These are phyloP conservation scores for Leishmania gerbilli DNA, from an alignment of 208 protist genomes.

Conservation along the genomic window DNA sequence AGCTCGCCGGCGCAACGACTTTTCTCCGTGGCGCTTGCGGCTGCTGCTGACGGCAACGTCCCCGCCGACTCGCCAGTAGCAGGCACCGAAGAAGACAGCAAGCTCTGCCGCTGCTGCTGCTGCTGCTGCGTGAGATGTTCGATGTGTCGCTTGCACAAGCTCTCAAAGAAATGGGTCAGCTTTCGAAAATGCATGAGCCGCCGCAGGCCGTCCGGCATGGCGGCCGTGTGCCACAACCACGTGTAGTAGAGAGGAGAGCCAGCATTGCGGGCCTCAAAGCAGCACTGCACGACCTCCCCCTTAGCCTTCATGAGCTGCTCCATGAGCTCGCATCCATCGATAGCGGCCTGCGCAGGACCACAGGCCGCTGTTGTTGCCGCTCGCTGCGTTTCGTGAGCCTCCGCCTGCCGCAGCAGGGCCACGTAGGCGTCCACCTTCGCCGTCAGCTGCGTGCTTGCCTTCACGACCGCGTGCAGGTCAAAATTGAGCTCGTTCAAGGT, in stretches of 20 bases:
- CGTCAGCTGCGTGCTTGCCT: constrained; percentile 27
- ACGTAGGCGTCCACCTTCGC: constrained; percentile 35
- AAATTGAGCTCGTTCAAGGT: constrained; percentile 63
- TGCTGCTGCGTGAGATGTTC: not conserved
- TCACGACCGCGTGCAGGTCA: constrained; percentile 44
- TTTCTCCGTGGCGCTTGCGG: not conserved
- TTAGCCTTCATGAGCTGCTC: constrained; percentile 40
- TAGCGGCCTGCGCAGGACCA: not conserved
- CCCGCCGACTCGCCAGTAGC: not conserved
- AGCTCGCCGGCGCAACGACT: constrained; percentile 18
- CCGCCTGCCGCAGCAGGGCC: constrained; percentile 15
- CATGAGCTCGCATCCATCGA: constrained; percentile 10
- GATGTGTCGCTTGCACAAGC: constrained; percentile 40
- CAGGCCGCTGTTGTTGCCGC: not conserved
- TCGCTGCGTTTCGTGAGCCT: constrained; percentile 8
- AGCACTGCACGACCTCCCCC: constrained; percentile 50
- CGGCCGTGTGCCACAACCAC: constrained; percentile 70
- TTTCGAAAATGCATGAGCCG: constrained; percentile 82
- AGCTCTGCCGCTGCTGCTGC: not conserved
- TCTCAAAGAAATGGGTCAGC: constrained; percentile 50
- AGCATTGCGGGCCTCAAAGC: constrained; percentile 50
- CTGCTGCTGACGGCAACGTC: not conserved
- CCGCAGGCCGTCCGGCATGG: constrained; percentile 63
- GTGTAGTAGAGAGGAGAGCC: constrained; percentile 74
- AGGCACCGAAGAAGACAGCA: not conserved